Percentiles rank a stretch among this genome's conserved stretches.
Conservation (phyloP, 768 basidiomycete species). For the Coprinopsis marcescibilis region DNA sequence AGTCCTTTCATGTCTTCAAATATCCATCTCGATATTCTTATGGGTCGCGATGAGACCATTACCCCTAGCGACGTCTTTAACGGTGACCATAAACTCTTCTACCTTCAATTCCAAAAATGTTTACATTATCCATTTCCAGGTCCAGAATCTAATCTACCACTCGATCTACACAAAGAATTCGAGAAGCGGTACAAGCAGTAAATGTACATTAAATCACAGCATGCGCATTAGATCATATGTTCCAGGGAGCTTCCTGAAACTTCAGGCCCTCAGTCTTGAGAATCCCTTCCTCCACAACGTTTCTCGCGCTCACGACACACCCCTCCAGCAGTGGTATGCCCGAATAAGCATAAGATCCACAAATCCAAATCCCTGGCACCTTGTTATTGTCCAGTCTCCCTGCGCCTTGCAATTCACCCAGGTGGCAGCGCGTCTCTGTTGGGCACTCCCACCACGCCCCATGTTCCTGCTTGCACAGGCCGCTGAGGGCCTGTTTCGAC, state of each 20-base stretch:
- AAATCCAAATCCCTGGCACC: constrained; percentile 58
- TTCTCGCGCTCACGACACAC: constrained; percentile 68
- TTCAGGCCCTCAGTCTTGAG: constrained; percentile 29
- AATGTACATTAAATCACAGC: constrained; percentile 9
- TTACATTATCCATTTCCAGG: constrained; percentile 32
- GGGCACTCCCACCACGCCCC: constrained; percentile 41
- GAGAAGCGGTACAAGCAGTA: constrained; percentile 43
- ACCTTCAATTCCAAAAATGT: background rate
- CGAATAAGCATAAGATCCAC: constrained; percentile 61
- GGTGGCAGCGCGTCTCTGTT: constrained; percentile 26
- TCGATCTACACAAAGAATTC: constrained; percentile 62
- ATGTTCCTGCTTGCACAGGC: constrained; percentile 33
- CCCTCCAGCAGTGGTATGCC: constrained; percentile 79
- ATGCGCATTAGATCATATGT: constrained; percentile 3
- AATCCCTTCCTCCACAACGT: constrained; percentile 44
- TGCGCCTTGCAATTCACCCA: constrained; percentile 52
- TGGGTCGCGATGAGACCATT: constrained; percentile 86
- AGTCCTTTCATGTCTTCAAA: constrained; percentile 71
- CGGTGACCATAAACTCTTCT: constrained; percentile 36
- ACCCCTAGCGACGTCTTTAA: constrained; percentile 77
- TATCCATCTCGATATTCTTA: constrained; percentile 85
- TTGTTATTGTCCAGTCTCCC: constrained; percentile 25
- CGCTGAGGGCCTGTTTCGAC: constrained; percentile 46
- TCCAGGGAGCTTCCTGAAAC: constrained; percentile 21
- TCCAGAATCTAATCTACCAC: constrained; percentile 41